A percentile compares a stretch with the other conserved stretches of the same genome.
Evolutionary conservation across 2,329 filamentous ascomycete genomes (phyloP).

Genomic region (Aspergillus quadricinctus): DNA sequence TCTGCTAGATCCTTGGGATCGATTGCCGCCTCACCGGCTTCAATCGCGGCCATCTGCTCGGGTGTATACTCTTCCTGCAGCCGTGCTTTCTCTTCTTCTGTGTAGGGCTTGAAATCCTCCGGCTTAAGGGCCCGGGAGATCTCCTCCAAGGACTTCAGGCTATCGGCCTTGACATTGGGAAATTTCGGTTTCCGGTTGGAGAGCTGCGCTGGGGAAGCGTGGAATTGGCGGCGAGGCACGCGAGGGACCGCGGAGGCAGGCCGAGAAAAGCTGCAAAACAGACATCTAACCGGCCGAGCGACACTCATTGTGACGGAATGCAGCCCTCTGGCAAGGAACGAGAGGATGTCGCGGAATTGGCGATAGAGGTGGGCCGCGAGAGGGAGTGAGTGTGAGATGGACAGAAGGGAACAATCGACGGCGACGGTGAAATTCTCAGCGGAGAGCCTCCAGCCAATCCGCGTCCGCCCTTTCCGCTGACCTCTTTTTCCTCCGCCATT

Average conservation of each 20-base stretch:
- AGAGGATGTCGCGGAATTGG: conserved; percentile 2
- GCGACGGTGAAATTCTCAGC: conserved; percentile 25
- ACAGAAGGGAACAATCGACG: conserved; percentile 5
- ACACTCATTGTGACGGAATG: conserved; percentile 43
- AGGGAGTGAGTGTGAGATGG: background rate
- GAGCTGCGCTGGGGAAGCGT: conserved; percentile 39
- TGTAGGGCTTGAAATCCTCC: conserved; percentile 55
- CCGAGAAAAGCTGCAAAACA: conserved; percentile 47
- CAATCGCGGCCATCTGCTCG: conserved; percentile 75
- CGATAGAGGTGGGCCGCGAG: conserved; percentile 1
- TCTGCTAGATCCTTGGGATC: conserved; percentile 67
- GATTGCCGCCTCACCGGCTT: conserved; percentile 74
- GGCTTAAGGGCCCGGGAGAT: conserved; percentile 20
- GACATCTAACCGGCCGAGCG: conserved; percentile 46
- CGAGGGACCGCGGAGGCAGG: conserved; percentile 35
- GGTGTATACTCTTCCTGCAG: conserved; percentile 69
- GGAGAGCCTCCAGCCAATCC: conserved; percentile 18
- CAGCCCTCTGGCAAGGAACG: conserved; percentile 28
- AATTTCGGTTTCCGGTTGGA: conserved; percentile 37
- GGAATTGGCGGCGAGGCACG: conserved; percentile 47
- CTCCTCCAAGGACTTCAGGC: conserved; percentile 23
- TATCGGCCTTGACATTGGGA: conserved; percentile 34
- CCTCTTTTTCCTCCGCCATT: conserved; percentile 5
- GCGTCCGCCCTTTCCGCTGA: conserved; percentile 14
- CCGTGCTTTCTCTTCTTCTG: conserved; percentile 57